Evolutionary conservation across 2,329 filamentous ascomycete species (phyloP), one percentile per base, ranked within the genome.

Genomic region (Meredithiella fracta): DNA sequence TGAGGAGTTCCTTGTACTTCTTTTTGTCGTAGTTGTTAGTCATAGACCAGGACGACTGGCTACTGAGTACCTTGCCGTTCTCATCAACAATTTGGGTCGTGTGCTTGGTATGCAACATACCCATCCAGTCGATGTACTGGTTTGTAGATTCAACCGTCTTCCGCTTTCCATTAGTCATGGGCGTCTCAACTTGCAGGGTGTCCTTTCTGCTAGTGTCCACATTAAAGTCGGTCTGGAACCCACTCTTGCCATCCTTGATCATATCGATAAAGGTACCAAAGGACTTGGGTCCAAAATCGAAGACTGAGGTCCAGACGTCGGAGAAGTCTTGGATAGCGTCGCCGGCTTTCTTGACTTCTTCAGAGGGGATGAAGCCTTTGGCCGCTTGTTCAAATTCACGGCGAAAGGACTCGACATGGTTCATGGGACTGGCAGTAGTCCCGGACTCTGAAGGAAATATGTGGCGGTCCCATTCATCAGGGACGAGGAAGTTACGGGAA

Each of bases 91-190:
- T 69, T 58, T 66, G 69, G 25, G 69, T 65, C 5, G 68, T 69
- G 7, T 67, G 66, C 60, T 69, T 72, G 53, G 65, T 67, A 57
- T 73, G 71, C 11, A 67, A 60, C 59, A 72, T 70, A 31, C 72
- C 73, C 53, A 67, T 67, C 6, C 63, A 60, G 61, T 75, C 72
- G 3, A 71, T 66, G 53, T 70, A 67, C 59, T 74, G 70, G 3
- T 71, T 66, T 25, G 65, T 69, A 1, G 65, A 67, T 56, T 65
- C 64, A 25, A 69, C 64, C 25, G 67, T 65, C 54, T 67, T 67
- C 38, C 62, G 65, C 11, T 66, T 61, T 3, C 62, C 57, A 22
- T 62, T 53, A 8, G 58, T 54, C 20, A 23, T 26, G 15, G 47
- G 26, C 8, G 34, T 47, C 47, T 40, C 53, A 26, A 56, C 37